Base-by-base conservation (phyloP, 1,284 basidiomycete genomes). In the Apiotrichum brassicae region DNA sequence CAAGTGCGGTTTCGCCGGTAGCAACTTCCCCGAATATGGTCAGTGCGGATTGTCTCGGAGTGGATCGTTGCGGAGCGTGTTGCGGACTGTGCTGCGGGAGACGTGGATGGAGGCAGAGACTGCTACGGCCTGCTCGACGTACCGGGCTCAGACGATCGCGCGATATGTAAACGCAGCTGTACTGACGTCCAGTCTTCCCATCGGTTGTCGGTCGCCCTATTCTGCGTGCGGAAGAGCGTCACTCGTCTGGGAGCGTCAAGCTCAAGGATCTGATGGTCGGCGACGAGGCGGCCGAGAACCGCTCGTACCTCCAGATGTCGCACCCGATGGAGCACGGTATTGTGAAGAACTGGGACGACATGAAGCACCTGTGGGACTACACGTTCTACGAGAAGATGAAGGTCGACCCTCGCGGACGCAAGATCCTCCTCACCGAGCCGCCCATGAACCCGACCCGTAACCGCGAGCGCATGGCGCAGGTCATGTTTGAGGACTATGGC, bases 311-410 rank as follows among this genome's bases (percentile, higher is more conserved):
- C 25, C 94, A 98, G 75, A 81, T 98, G 48, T 87, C 90, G 2
- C 94, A 98, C 65, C 94, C 95, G 3, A 93, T 98, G 89, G 95
- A 98, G 72, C 95, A 99, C 75, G 95, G 95, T 49, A 95, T 99
- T 72, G 85, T 99, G 48, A 86, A 87, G 66, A 95, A 98, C 76
- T 99, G 94, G 92, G 89, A 91, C 65, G 95, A 99, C 75, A 98
- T 98, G 95, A 85, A 86, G 67, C 83, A 92, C 65, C 79, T 98
- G 13, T 99, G 94, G 95, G 85, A 98, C 75, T 97, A 98, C 72
- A 98, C 94, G 2, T 98, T 99, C 72, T 79, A 90, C 68, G 88
- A 97, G 75, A 98, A 98, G 76, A 81, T 99, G 53, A 80, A 82
- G 61, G 80, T 97, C 60, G 86, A 97, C 68, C 85, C 93, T 22